phyloP scores from a whole-genome alignment of 2,329 filamentous ascomycete genomes.

The Fusarium albosuccineum region DNA sequence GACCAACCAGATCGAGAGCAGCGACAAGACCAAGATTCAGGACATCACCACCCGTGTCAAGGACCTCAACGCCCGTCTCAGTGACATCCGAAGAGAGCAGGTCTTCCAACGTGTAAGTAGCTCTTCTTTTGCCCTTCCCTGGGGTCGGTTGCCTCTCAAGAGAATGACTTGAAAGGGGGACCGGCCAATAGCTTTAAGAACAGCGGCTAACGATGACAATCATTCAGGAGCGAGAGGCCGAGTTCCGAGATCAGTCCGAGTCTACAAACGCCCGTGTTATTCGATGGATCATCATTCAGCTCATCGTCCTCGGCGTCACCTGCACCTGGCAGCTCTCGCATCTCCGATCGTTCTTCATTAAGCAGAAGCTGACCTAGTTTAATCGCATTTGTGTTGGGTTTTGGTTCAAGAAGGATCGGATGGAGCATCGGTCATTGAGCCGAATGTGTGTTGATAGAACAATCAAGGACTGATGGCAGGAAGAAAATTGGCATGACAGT shows the following conservation, averaged over 20 bases:
- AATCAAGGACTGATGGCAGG: constrained; percentile 22
- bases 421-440: constrained; percentile 14
- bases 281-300: constrained; percentile 92
- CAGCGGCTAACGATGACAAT: constrained; percentile 18
- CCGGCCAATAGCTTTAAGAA: not conserved
- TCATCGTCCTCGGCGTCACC: constrained; percentile 84
- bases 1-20: constrained; percentile 92
- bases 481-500: constrained; percentile 26
- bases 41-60: constrained; percentile 89
- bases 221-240: constrained; percentile 89
- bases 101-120: constrained; percentile 87
- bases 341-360: constrained; percentile 98
- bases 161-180: not conserved
- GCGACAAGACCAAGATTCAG: constrained; percentile 91
- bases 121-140: not conserved
- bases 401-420: constrained; percentile 7
- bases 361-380: constrained; percentile 94
- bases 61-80: constrained; percentile 88
- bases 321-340: constrained; percentile 98
- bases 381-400: constrained; percentile 21
- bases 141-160: not conserved
- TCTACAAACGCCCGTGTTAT: constrained; percentile 91
- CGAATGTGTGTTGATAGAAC: constrained; percentile 30
- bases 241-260: constrained; percentile 98
- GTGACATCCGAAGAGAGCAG: constrained; percentile 93